These are phyloP conservation scores for Phellopilus nigrolimitatus DNA, from an alignment of 1,284 basidiomycete genomes.

Conservation along the genomic window DNA sequence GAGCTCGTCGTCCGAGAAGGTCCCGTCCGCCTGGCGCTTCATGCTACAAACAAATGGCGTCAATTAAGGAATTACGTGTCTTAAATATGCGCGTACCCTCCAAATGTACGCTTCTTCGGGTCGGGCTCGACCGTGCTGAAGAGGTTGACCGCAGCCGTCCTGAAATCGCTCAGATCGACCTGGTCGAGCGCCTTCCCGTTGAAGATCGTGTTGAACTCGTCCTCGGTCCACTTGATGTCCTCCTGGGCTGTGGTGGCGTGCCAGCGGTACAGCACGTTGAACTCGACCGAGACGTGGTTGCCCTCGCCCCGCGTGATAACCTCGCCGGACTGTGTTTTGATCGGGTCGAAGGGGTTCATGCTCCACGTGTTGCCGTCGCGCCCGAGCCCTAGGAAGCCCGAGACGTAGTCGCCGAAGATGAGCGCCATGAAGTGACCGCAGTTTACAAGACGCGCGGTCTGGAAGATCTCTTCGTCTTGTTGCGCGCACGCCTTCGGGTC, in stretches of 20 bases:
- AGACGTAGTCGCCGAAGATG: conserved; percentile 44
- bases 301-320: conserved; percentile 36
- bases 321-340: conserved; percentile 12
- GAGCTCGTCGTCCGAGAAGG: conserved; percentile 41
- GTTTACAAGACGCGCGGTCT: conserved; percentile 49
- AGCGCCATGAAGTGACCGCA: conserved; percentile 41
- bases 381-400: conserved; percentile 40
- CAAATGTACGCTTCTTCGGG: conserved; percentile 34
- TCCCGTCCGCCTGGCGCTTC: conserved; percentile 30
- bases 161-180: conserved; percentile 30
- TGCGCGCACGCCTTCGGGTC: conserved; percentile 28
- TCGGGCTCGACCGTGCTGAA: conserved; percentile 26
- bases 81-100: conserved; percentile 27
- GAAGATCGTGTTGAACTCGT: conserved; percentile 33
- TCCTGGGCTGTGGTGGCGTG: conserved; percentile 37
- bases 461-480: conserved; percentile 53
- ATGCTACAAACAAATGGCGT: conserved; percentile 22
- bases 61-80: conserved; percentile 1
- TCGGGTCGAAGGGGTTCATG: conserved; percentile 36
- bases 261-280: conserved; percentile 47
- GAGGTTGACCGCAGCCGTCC: conserved; percentile 21
- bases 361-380: conserved; percentile 42
- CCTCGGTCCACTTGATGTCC: conserved; percentile 42
- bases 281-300: conserved; percentile 48
- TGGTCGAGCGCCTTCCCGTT: conserved; percentile 30